Evolutionary conservation across 73 alveolate genomes (phyloP).

Genomic region (Symbiodinium natans): DNA sequence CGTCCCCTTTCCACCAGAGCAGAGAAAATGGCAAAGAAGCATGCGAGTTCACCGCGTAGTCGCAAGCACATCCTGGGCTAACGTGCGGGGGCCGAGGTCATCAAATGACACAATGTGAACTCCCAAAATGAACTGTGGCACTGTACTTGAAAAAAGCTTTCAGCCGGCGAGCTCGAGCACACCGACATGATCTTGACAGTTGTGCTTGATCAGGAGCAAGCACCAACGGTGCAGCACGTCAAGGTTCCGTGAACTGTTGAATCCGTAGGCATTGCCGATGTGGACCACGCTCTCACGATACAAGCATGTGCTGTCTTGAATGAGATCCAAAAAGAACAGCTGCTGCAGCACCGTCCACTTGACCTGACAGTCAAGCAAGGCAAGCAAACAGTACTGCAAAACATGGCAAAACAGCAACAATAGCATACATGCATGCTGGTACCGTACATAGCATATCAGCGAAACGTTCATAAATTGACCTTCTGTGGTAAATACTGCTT

Average conservation of each 20-base stretch:
- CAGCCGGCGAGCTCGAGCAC: conserved; percentile 22
- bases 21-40: neutral
- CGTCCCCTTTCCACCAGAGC: conserved; percentile 7
- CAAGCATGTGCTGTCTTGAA: neutral
- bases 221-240: conserved; percentile 60
- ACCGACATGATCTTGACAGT: conserved; percentile 71
- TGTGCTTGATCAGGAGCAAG: conserved; percentile 79
- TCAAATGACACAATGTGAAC: neutral
- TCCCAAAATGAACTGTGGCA: neutral
- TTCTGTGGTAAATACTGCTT: too few relatives aligned
- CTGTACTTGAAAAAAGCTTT: neutral
- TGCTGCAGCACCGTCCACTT: conserved; percentile 66
- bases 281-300: conserved; percentile 63
- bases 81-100: neutral
- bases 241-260: conserved; percentile 6
- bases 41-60: neutral
- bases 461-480: too few relatives aligned
- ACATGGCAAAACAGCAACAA: too few relatives aligned
- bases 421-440: too few relatives aligned
- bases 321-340: conserved; percentile 35
- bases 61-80: conserved; percentile 13
- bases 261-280: conserved; percentile 78
- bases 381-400: too few relatives aligned
- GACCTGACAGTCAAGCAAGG: too few relatives aligned
- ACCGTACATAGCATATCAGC: too few relatives aligned